Base-by-base conservation (phyloP, 2,329 filamentous ascomycete species). In the Sporothrix inflata region DNA sequence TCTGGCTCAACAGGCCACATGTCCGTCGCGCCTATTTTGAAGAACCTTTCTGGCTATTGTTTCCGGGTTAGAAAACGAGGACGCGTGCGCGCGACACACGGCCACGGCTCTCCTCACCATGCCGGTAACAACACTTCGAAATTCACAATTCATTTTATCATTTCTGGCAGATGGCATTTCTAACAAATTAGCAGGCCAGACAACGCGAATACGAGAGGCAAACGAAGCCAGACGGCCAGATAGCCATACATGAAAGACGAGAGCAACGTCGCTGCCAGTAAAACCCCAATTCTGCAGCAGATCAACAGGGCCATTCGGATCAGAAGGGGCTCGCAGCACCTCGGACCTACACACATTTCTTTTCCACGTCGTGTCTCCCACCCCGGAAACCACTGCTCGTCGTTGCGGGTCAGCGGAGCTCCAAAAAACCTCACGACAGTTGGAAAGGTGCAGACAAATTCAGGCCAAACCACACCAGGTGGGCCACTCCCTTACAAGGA, bases 41-140 rank as follows among this genome's bases (percentile, higher is more conserved):
- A 65, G 12, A 24, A 42, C 45, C 57, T 27, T 71, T 71, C 55
- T 71, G 69, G 69, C 69, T 65, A 71, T 71, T 65, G 57, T 71
- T 65, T 51, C 55, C 55, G 69, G 69, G 27, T 53, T 63, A 34
- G 55, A 69, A 69, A 38, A 38, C 42, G 38, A 42, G 49, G n/a
- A 45, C 19, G 47, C 16, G 47, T 40, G 65, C 11, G 45, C 19
- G 30, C 30, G n/a, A 27, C 27, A 16, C 27, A 68, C 42, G 14
- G 21, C 63, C 65, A 51, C 45, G 16, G 14, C 40, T 66, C 61
- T n/a, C 53, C 53, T 60, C 24, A 34, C 12, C 27, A 45, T 12
- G 21, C 40, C 40, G 40, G 61, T 45, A 65, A 47, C 12, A 30
- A 11, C 42, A 11, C 21, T 34, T 34, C 30, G 30, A 34, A 34